Base-by-base conservation (phyloP, 2,329 filamentous ascomycete species). In the Trichoderma sp. region DNA sequence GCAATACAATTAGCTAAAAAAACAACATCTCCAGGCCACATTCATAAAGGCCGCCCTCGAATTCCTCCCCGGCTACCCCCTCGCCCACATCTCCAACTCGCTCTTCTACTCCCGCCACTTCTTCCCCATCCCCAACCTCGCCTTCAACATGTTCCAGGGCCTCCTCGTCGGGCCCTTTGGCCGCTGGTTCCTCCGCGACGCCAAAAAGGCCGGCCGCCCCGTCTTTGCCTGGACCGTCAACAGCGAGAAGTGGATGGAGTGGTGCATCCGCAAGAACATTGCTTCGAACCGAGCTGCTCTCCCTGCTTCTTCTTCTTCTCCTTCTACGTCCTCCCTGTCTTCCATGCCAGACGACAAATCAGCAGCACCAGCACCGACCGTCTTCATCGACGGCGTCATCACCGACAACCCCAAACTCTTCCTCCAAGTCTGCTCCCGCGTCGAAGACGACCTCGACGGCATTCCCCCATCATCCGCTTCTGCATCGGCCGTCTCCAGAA, bases 191-290 rank as follows among this genome's bases (percentile, higher is more conserved):
- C 79, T 94, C 18, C 82, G 83, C 14, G 85, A 90, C 66, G 86
- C 88, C 30, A 84, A 72, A 13, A 69, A 69, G 26, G 68, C 70
- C 28, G 72, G 85, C 70, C 85, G 91, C 26, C 85, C 86, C 4
- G 82, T 97, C 5, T 90, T 91, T 74, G 86, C 89, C 0, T 98
- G 95, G 95, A 97, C 94, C 0, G 91, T 97, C 61, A 97, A 98
- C 77, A 86, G 91, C 16, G 86, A 87, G 71, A 83, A 84, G 60
- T 87, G 89, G 79, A 97, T 98, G 94, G 86, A 89, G 74, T 97
- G 93, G 93, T 86, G 88, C 71, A 87, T 97, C 39, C 73, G 74
- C 4, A 75, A 76, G 70, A 79, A 80, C 59, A 56, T 70, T 16
- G 69, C 74, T 21, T 21, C 16, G 14, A n/a, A 13, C 51, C 28